These are phyloP conservation scores for Avena insularis DNA, from an alignment of 176 grass and related monocot genomes.

Conservation along the genomic window DNA sequence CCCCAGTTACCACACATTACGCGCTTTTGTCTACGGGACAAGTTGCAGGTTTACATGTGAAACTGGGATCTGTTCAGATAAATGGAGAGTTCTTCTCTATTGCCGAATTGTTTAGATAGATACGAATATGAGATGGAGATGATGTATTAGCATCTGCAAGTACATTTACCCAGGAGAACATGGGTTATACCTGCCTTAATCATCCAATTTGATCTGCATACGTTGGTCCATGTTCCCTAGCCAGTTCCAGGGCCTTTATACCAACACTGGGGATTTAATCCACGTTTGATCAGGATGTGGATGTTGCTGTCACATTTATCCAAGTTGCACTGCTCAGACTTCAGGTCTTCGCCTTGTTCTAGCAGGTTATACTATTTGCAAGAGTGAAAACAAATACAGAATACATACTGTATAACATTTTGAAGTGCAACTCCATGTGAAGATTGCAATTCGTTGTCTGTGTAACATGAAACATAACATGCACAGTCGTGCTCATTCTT, in stretches of 20 bases:
- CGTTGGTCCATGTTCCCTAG: background rate
- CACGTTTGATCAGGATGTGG: background rate
- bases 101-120: background rate
- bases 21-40: background rate
- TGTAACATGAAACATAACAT: background rate
- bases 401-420: background rate
- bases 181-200: background rate
- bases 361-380: background rate
- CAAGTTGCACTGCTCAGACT: background rate
- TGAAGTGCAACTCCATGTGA: too few relatives aligned
- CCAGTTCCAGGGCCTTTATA: background rate
- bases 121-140: background rate
- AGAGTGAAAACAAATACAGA: background rate
- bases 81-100: background rate
- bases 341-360: background rate
- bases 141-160: background rate
- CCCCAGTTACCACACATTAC: background rate
- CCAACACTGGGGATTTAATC: background rate
- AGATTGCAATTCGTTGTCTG: background rate
- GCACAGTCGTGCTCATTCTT: background rate
- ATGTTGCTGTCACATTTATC: background rate
- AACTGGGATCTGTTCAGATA: slow-evolving; percentile 21
- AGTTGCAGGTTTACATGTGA: slow-evolving; percentile 4
- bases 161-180: background rate
- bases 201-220: background rate